A percentile compares a stretch with the other conserved stretches of the same genome.
Conservation (phyloP, 345 rosid genomes). For the Gossypium ekmanianum region DNA sequence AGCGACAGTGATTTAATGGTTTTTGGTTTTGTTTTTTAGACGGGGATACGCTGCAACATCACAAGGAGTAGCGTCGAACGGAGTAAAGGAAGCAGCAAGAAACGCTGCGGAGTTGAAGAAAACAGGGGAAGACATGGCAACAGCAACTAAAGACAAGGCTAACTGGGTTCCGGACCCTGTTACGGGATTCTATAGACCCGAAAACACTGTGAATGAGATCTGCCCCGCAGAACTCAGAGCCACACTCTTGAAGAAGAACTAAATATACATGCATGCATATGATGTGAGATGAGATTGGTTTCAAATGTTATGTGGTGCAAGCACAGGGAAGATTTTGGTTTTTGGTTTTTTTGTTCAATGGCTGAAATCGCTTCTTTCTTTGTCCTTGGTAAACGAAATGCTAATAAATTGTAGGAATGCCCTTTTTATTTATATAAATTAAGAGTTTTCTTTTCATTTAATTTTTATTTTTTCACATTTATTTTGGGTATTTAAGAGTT, state of each 20-base stretch:
- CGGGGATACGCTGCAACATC: conserved; percentile 43
- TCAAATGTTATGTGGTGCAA: too few relatives aligned
- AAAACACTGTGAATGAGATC: conserved; percentile 43
- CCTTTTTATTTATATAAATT: too few relatives aligned
- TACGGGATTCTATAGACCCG: conserved; percentile 65
- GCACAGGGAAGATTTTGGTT: not conserved
- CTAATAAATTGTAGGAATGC: too few relatives aligned
- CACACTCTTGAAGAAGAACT: conserved; percentile 35
- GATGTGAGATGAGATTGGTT: too few relatives aligned
- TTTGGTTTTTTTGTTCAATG: not conserved
- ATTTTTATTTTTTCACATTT: too few relatives aligned
- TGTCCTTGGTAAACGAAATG: too few relatives aligned
- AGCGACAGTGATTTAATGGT: not conserved
- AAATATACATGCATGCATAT: not conserved
- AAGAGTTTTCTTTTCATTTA: too few relatives aligned
- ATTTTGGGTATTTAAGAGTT: too few relatives aligned
- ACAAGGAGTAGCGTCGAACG: conserved; percentile 27
- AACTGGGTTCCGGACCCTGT: conserved; percentile 74
- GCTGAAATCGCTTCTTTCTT: too few relatives aligned
- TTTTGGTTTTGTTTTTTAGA: conserved; percentile 15
- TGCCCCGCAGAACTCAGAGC: conserved; percentile 61
- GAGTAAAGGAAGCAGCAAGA: conserved; percentile 17
- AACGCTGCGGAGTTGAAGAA: conserved; percentile 34
- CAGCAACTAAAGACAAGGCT: conserved; percentile 32
- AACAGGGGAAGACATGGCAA: conserved; percentile 37